Evolutionary conservation across 139 green algal species (phyloP).

Genomic region (Chlamydomonas sp.): DNA sequence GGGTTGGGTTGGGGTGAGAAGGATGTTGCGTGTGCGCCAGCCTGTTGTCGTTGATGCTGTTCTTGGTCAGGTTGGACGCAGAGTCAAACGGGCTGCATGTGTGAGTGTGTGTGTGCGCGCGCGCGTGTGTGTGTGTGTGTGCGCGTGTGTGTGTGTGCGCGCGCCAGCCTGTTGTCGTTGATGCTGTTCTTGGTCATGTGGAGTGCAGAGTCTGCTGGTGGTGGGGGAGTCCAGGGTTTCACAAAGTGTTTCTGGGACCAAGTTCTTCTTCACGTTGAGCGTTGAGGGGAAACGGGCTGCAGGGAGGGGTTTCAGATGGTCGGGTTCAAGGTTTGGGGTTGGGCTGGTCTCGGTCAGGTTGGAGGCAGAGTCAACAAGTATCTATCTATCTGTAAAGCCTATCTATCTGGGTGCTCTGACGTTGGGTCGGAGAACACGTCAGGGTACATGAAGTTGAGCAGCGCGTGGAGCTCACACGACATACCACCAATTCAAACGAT

Average conservation of each 20-base stretch:
- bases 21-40: conserved; percentile 49
- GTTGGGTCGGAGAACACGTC: conserved; percentile 57
- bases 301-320: too few species aligned
- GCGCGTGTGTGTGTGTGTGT: too few species aligned
- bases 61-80: conserved; percentile 60
- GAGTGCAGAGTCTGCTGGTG: conserved; percentile 80
- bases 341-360: conserved; percentile 44
- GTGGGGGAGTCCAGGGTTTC: too few species aligned
- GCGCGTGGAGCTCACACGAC: conserved; percentile 45
- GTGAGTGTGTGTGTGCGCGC: too few species aligned
- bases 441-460: conserved; percentile 64
- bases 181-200: conserved; percentile 45
- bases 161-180: conserved; percentile 43
- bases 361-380: conserved; percentile 76
- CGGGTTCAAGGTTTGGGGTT: too few species aligned
- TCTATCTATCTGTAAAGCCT: too few species aligned
- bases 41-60: conserved; percentile 41
- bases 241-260: too few species aligned
- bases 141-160: conserved; percentile 45
- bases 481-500: too few species aligned
- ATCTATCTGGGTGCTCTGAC: too few species aligned
- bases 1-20: too few species aligned
- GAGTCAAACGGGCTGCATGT: conserved; percentile 70
- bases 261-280: too few species aligned
- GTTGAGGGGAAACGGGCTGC: too few species aligned